These are phyloP conservation scores for Eleusine indica DNA, from an alignment of 176 grass and related monocot genomes.

Conservation along the genomic window DNA sequence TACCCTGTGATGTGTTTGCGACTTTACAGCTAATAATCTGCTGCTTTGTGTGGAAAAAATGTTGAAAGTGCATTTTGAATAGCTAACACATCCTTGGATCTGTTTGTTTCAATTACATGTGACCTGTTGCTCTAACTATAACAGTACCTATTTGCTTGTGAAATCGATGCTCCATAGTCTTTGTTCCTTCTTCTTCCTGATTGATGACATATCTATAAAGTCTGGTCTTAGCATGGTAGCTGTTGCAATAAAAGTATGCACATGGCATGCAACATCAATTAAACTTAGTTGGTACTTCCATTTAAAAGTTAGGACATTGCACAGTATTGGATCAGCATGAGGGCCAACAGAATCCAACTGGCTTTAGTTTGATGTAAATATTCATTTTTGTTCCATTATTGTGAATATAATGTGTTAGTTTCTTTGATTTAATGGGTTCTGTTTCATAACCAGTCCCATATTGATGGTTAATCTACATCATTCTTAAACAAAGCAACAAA, in stretches of 20 bases:
- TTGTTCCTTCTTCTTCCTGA: background rate
- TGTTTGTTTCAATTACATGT: slow-evolving; percentile 4
- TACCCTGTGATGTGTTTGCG: slow-evolving; percentile 30
- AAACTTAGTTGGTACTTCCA: background rate
- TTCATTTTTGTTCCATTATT: background rate
- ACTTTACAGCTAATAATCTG: slow-evolving; percentile 9
- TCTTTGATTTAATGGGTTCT: background rate
- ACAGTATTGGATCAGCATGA: background rate
- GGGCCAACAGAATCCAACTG: background rate
- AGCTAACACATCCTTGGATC: background rate
- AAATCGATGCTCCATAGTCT: background rate
- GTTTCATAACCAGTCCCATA: too few relatives aligned
- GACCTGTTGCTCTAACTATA: background rate
- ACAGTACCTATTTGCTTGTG: background rate
- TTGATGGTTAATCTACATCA: too few relatives aligned
- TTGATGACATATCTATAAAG: background rate
- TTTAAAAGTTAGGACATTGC: background rate
- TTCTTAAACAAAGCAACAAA: background rate
- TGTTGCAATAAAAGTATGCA: background rate
- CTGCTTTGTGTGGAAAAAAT: slow-evolving; percentile 12
- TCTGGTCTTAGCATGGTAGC: background rate
- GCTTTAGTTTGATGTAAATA: background rate
- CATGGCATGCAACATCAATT: background rate
- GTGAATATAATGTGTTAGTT: background rate
- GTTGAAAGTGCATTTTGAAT: background rate